A percentile compares a stretch with the other conserved stretches of the same genome.
These are phyloP conservation scores for Yamadazyma sp. DNA, from an alignment of 805 yeast genomes.

Conservation along the genomic window DNA sequence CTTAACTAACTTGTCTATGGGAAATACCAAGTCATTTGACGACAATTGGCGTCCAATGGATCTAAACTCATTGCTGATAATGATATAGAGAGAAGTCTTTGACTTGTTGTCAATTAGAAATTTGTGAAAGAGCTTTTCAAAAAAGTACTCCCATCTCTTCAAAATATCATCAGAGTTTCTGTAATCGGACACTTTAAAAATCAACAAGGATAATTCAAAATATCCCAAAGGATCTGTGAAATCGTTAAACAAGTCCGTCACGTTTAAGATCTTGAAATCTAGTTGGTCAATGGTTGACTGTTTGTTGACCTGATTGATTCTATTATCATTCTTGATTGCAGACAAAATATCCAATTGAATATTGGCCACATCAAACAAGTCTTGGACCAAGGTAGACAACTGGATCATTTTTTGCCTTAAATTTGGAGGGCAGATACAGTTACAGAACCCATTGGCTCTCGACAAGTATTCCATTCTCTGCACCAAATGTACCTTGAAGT, in stretches of 20 bases:
- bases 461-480: slow-evolving; percentile 86
- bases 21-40: slow-evolving; percentile 76
- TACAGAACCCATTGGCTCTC: slow-evolving; percentile 90
- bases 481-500: slow-evolving; percentile 62
- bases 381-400: slow-evolving; percentile 67
- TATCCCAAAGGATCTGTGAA: slow-evolving; percentile 88
- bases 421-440: slow-evolving; percentile 75
- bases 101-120: slow-evolving; percentile 19
- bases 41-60: slow-evolving; percentile 63
- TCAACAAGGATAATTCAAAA: slow-evolving; percentile 72
- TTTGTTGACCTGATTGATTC: slow-evolving; percentile 51
- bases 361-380: slow-evolving; percentile 81
- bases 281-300: slow-evolving; percentile 52
- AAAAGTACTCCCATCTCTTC: slow-evolving; percentile 74
- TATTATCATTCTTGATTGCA: slow-evolving; percentile 50
- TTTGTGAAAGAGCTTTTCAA: slow-evolving; percentile 49
- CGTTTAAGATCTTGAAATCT: slow-evolving; percentile 62
- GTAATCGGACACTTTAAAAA: slow-evolving; percentile 82
- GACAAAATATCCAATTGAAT: slow-evolving; percentile 68
- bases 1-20: slow-evolving; percentile 68
- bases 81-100: slow-evolving; percentile 39
- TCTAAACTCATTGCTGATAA: slow-evolving; percentile 39
- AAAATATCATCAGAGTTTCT: slow-evolving; percentile 80
- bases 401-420: slow-evolving; percentile 75
- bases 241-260: slow-evolving; percentile 79